Evolutionary conservation across 306 rosid species (phyloP).

Genomic region (Gleditsia sinensis): DNA sequence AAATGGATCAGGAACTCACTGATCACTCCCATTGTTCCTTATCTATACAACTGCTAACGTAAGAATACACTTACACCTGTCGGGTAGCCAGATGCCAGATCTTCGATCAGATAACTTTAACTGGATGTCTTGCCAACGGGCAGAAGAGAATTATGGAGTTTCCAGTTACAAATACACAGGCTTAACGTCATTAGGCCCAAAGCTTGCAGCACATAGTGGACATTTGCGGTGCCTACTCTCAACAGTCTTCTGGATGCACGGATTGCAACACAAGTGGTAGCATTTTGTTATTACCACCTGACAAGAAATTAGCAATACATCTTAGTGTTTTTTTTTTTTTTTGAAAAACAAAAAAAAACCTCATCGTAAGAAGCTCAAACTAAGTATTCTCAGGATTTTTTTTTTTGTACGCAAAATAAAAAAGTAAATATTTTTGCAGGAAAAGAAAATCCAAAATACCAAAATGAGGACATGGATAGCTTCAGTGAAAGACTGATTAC

Average conservation of each 20-base stretch:
- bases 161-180: conserved; percentile 71
- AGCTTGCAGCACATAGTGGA: conserved; percentile 72
- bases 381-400: too few species aligned
- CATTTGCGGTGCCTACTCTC: conserved; percentile 88
- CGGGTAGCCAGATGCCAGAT: conserved; percentile 37
- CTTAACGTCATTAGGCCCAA: conserved; percentile 88
- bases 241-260: conserved; percentile 69
- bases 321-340: too few species aligned
- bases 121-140: conserved; percentile 28
- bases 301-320: conserved; percentile 16
- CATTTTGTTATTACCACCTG: conserved; percentile 97
- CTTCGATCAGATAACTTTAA: conserved; percentile 31
- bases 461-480: too few species aligned
- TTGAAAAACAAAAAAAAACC: background rate
- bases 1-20: conserved; percentile 28
- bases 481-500: too few species aligned
- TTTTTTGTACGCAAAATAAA: background rate
- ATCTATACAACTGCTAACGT: too few species aligned
- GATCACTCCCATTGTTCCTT: conserved; percentile 39
- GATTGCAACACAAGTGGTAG: conserved; percentile 90
- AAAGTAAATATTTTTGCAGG: too few species aligned
- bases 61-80: conserved; percentile 44
- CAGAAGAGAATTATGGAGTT: conserved; percentile 30
- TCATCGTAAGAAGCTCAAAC: background rate
- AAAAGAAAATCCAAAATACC: too few species aligned